Percentiles rank a stretch among this genome's conserved stretches.
These are phyloP conservation scores for Dendryphion nanum DNA, from an alignment of 2,329 filamentous ascomycete genomes.

Conservation along the genomic window DNA sequence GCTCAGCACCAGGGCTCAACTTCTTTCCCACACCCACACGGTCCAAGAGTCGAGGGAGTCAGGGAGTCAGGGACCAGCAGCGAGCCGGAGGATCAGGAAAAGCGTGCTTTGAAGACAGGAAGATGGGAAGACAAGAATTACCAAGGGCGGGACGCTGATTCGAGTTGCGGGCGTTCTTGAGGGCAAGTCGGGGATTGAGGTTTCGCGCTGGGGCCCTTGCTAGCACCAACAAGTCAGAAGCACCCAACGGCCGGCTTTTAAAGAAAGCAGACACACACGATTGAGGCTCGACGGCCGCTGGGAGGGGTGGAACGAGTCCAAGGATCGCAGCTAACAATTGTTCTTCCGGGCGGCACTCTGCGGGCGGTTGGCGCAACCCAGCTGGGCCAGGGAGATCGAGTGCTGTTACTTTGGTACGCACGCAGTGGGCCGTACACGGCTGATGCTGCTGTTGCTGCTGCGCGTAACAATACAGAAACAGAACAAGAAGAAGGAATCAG, in stretches of 20 bases:
- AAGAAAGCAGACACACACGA: constrained; percentile 19
- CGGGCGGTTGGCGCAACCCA: no score
- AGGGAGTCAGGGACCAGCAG: constrained; percentile 26
- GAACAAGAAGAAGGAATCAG: no score
- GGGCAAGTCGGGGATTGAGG: constrained; percentile 27
- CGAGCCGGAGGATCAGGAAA: constrained; percentile 12
- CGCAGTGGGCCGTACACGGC: no score
- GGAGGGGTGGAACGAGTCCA: no score
- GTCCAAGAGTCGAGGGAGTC: no score
- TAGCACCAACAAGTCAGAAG: constrained; percentile 29
- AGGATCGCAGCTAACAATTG: no score
- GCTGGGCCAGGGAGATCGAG: no score
- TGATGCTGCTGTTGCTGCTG: constrained; percentile 20
- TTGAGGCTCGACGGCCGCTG: constrained; percentile 23
- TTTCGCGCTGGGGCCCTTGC: constrained; percentile 28
- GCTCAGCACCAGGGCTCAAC: no score
- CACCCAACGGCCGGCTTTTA: constrained; percentile 25
- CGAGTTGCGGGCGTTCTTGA: constrained; percentile 18
- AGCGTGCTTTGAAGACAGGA: constrained; percentile 14
- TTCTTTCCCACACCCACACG: no score
- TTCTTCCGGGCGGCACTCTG: no score
- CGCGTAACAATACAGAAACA: constrained; percentile 24
- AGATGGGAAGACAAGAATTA: background rate
- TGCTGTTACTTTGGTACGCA: no score
- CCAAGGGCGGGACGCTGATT: background rate